phyloP scores from a whole-genome alignment of 2,329 filamentous ascomycete genomes.

The Cytospora chrysosperma region DNA sequence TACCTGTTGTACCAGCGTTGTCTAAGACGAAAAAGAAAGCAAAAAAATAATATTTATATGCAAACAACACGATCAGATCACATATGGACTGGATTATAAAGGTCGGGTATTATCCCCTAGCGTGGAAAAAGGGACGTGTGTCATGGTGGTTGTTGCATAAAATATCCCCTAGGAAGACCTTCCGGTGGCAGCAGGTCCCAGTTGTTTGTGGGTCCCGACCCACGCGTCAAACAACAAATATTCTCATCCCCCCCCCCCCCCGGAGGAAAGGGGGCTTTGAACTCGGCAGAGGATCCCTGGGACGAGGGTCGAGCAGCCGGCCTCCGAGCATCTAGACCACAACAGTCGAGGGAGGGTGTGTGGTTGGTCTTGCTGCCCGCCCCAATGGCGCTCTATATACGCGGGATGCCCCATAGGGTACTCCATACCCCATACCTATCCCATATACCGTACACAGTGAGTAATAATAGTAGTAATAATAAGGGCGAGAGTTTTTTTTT shows the following conservation, averaged over 20 bases:
- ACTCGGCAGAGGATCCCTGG: background rate
- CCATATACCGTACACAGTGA: background rate
- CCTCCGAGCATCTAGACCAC: background rate
- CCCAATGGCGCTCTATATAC: background rate
- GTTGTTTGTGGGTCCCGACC: conserved; percentile 13
- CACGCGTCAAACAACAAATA: conserved; percentile 1
- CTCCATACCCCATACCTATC: too few species aligned
- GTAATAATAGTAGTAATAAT: too few species aligned
- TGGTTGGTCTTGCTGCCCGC: background rate
- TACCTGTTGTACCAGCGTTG: background rate
- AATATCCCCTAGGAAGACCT: background rate
- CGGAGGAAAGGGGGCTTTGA: background rate
- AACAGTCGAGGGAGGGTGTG: background rate
- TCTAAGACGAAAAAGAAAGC: background rate
- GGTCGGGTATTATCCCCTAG: background rate
- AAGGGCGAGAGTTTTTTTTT: background rate
- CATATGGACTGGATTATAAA: background rate
- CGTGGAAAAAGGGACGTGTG: background rate
- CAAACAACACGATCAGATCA: too few species aligned
- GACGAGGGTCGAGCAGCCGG: background rate
- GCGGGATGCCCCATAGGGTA: background rate
- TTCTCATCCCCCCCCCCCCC: background rate
- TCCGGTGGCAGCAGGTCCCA: conserved; percentile 4
- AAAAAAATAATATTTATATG: background rate
- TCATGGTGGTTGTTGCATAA: too few species aligned